phyloP scores from a whole-genome alignment of 306 rosid genomes.

The Lupinus albus region DNA sequence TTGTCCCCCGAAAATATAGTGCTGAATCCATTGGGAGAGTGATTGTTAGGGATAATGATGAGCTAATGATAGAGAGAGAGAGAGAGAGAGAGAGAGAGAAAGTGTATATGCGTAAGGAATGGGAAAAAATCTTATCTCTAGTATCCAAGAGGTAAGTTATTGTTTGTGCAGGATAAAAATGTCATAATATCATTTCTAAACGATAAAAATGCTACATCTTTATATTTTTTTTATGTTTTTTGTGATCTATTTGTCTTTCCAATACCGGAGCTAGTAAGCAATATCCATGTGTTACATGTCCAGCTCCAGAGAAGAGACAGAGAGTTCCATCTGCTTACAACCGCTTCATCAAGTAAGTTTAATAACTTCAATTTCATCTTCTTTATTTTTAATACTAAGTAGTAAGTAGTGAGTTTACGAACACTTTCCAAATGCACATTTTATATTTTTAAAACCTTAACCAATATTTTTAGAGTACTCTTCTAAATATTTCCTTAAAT shows the following conservation, averaged over 20 bases:
- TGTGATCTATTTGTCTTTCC: no score
- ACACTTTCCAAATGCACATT: no score
- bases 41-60: conserved; percentile 54
- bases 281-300: conserved; percentile 50
- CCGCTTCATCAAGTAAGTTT: conserved; percentile 95
- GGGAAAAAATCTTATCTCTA: no score
- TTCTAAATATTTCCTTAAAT: not conserved
- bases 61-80: conserved; percentile 56
- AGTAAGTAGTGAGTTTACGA: no score
- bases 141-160: no score
- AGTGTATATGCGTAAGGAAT: not conserved
- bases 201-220: no score
- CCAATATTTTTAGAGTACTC: no score
- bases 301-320: conserved; percentile 99
- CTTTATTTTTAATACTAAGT: not conserved
- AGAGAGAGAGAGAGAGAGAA: not conserved
- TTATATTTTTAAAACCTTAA: no score
- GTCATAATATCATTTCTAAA: no score
- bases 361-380: not conserved
- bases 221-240: no score
- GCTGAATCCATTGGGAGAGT: conserved; percentile 51
- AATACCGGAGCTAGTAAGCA: no score
- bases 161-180: no score
- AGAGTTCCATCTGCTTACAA: conserved; percentile 99
- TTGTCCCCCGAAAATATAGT: conserved; percentile 50